These are phyloP conservation scores for Juglanconis oblonga DNA, from an alignment of 2,329 filamentous ascomycete species.

Conservation along the genomic window DNA sequence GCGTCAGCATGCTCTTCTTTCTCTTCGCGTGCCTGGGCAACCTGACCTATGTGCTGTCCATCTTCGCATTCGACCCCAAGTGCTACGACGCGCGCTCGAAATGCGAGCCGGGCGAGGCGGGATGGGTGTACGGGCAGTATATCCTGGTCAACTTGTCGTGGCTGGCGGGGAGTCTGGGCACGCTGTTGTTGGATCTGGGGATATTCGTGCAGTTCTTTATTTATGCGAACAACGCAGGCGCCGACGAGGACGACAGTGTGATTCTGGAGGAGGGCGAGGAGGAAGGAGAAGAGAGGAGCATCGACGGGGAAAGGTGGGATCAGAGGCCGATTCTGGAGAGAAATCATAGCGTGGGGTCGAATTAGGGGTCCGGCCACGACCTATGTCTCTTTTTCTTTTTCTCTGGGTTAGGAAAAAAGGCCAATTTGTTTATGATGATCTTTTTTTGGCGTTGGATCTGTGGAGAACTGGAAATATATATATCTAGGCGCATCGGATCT, in stretches of 20 bases:
- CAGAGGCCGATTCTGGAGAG: slow-evolving; percentile 37
- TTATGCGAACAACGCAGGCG: slow-evolving; percentile 51
- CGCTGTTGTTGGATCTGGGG: slow-evolving; percentile 75
- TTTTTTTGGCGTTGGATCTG: too few relatives aligned
- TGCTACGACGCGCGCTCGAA: slow-evolving; percentile 44
- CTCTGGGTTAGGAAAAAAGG: neutral
- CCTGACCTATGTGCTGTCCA: slow-evolving; percentile 86
- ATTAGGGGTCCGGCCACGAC: neutral
- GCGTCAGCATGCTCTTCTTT: slow-evolving; percentile 92
- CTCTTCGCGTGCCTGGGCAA: slow-evolving; percentile 96
- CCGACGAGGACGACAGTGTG: slow-evolving; percentile 25
- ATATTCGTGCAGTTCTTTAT: slow-evolving; percentile 93
- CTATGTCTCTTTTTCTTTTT: too few relatives aligned
- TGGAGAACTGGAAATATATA: too few relatives aligned
- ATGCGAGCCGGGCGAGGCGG: slow-evolving; percentile 66
- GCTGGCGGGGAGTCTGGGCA: slow-evolving; percentile 86
- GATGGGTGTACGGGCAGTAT: slow-evolving; percentile 70
- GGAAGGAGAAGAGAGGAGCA: slow-evolving; percentile 25
- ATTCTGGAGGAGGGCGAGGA: slow-evolving; percentile 29
- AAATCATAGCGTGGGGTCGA: slow-evolving; percentile 24
- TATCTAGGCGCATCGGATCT: too few relatives aligned
- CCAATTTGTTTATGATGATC: too few relatives aligned
- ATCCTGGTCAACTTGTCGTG: slow-evolving; percentile 88
- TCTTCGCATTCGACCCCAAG: slow-evolving; percentile 81
- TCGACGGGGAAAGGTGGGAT: slow-evolving; percentile 35